Evolutionary conservation across 140 eudicot genomes (phyloP).

Genomic region (Oenanthe javanica): DNA sequence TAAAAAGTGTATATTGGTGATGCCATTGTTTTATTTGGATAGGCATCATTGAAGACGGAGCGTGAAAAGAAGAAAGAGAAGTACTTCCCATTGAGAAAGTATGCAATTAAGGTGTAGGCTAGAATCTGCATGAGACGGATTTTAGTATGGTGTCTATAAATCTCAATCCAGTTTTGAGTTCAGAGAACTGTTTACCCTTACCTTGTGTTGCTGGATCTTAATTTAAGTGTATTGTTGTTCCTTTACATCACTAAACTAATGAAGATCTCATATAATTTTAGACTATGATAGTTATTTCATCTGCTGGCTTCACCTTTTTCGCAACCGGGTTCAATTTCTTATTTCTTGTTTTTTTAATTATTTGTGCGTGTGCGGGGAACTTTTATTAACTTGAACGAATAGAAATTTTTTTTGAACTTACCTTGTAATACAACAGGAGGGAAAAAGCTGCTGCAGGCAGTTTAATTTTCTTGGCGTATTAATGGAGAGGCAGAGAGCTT

Average conservation of each 20-base stretch:
- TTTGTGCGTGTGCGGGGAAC: too few species aligned
- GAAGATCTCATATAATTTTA: neutral
- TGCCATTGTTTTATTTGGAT: constrained; percentile 6
- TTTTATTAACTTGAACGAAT: too few species aligned
- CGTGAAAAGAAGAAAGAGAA: constrained; percentile 79
- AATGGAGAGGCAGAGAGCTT: neutral
- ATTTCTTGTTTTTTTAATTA: neutral
- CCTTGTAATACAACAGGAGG: too few species aligned
- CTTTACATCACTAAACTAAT: neutral
- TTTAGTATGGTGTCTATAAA: constrained; percentile 19
- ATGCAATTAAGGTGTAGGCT: constrained; percentile 72
- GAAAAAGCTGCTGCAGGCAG: too few species aligned
- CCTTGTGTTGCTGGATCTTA: neutral
- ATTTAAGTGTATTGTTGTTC: neutral
- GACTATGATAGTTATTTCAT: neutral
- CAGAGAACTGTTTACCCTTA: constrained; percentile 4
- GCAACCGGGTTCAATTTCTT: neutral
- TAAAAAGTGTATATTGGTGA: neutral
- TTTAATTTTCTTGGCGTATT: too few species aligned
- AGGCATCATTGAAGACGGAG: constrained; percentile 80
- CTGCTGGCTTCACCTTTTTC: neutral
- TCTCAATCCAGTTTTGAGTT: constrained; percentile 29
- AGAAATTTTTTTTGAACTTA: too few species aligned
- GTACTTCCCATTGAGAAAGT: constrained; percentile 82
- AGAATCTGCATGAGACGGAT: constrained; percentile 10